Base-by-base conservation (phyloP, 2,329 filamentous ascomycete species). In the Epichloe gansuensis region DNA sequence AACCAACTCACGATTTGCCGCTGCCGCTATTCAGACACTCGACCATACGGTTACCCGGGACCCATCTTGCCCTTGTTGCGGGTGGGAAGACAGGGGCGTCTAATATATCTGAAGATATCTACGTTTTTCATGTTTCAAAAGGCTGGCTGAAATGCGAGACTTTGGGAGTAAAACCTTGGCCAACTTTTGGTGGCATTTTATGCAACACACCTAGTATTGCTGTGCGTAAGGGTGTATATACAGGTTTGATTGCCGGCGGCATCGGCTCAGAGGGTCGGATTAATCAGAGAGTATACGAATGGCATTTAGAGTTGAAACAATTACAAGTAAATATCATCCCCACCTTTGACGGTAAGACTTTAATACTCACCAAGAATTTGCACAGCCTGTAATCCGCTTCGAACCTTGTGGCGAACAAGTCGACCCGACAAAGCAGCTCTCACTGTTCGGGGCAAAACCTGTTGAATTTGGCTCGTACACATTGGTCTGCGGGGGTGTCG, bases 21-120 rank as follows among this genome's bases (percentile, higher is more conserved):
- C 60, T 71, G n/a, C 76, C 84, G 9, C 73, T 89, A 25, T 95
- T 86, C 66, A 76, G 91, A 49, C 91, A 96, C 62, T 79, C 80
- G 53, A 77, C 83, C 34, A 72, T 81, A 12, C 66, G 68, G 31
- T 60, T 84, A 1, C 70, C 69, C 0, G 54, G 60, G 40, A 78
- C 79, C 4, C 73, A 64, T 53, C 67, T 72, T 50, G 74, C 76
- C 1, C 69, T 89, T 17, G 64, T 86, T 2, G 70, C 79, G 50
- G 84, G 84, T 17, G 85, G 85, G 0, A 84, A 78, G 63, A 73
- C 68, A 1, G 74, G 71, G 2, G 64, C 71, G 11, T 72, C 71
- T 1, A 62, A 63, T 1, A 65, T 79, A 4, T 75, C 77, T n/a
- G 62, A 70, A 4, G 70, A 72, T 9, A 80, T 74, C 63, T 68